Conservation (phyloP, 306 rosid species). For the Prunus fruticosa region DNA sequence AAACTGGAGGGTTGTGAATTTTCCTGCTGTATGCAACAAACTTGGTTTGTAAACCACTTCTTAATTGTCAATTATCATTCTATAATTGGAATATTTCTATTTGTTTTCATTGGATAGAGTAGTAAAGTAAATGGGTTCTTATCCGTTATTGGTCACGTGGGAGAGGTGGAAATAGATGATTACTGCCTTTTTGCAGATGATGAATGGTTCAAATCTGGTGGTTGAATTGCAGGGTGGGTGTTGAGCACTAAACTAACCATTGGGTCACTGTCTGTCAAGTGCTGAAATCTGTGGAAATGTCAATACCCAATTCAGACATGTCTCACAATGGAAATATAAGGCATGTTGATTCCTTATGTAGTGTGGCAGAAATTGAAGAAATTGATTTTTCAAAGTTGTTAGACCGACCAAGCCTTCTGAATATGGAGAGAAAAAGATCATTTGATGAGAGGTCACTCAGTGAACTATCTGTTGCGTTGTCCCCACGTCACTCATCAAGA, state of each 20-base stretch:
- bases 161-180: not conserved
- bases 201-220: not conserved
- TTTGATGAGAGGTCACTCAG: too few relatives aligned
- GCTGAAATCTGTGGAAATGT: constrained; percentile 27
- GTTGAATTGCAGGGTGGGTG: constrained; percentile 46
- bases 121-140: not conserved
- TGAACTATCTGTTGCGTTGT: constrained; percentile 31
- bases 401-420: constrained; percentile 20
- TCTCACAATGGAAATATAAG: constrained; percentile 46
- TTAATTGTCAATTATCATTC: not conserved
- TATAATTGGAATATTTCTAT: not conserved
- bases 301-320: constrained; percentile 26
- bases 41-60: not conserved
- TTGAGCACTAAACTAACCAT: constrained; percentile 23
- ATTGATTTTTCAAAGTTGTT: not conserved
- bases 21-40: not conserved
- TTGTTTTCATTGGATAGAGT: not conserved
- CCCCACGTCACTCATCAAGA: constrained; percentile 41
- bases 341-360: constrained; percentile 20
- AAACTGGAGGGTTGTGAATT: not conserved
- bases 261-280: not conserved
- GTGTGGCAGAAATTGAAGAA: constrained; percentile 44
- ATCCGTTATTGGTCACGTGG: not conserved
- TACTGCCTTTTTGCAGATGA: not conserved
- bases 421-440: too few relatives aligned